These are phyloP conservation scores for Lagerstroemia fauriei DNA, from an alignment of 441 rosid species.

Conservation along the genomic window DNA sequence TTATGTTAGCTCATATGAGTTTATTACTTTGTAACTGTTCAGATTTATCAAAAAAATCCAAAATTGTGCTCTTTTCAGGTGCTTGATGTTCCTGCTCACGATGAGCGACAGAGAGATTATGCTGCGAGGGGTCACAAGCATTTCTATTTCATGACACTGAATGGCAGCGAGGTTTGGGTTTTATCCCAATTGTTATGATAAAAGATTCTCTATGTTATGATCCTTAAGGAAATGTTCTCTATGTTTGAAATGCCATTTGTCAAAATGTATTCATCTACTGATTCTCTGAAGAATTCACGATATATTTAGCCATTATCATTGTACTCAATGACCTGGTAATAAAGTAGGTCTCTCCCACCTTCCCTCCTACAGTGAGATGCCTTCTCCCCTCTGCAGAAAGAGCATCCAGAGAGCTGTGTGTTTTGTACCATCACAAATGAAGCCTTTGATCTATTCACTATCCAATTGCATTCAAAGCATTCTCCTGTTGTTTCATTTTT, in stretches of 20 bases:
- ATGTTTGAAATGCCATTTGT: neutral
- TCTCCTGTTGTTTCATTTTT: neutral
- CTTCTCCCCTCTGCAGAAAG: neutral
- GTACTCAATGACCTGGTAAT: neutral
- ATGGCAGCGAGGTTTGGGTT: constrained; percentile 84
- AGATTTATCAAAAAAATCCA: constrained; percentile 15
- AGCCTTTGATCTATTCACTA: neutral
- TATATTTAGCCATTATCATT: neutral
- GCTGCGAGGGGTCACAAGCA: constrained; percentile 91
- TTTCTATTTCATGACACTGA: constrained; percentile 97
- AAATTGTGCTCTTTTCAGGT: constrained; percentile 54
- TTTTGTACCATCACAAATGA: neutral
- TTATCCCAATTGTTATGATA: constrained; percentile 18
- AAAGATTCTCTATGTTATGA: constrained; percentile 1
- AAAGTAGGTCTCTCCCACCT: neutral
- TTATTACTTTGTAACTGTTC: neutral
- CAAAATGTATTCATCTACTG: neutral
- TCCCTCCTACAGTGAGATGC: neutral
- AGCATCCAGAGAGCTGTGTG: neutral
- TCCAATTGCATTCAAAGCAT: neutral
- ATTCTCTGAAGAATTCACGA: neutral
- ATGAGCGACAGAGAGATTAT: constrained; percentile 81
- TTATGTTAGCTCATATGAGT: neutral
- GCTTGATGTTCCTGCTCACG: constrained; percentile 85
- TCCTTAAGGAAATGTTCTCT: too few species aligned